Conservation (phyloP, 495 filamentous ascomycete species). For the Lichenothelia convexa region DNA sequence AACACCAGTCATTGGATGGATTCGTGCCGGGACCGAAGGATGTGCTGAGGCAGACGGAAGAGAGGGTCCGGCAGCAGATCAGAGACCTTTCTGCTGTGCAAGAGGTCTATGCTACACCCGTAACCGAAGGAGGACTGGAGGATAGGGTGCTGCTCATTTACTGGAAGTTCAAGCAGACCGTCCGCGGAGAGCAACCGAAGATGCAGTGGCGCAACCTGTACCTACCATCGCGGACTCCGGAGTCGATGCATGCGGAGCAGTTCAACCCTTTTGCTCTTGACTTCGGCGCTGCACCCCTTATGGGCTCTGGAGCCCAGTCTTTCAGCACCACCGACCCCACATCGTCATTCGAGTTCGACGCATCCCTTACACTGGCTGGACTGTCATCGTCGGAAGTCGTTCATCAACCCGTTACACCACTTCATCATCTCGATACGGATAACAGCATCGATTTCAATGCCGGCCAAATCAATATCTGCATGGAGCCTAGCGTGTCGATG, state of each 20-base stretch:
- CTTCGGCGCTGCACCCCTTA: background rate
- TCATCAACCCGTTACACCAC: conserved; percentile 3
- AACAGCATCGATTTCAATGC: conserved; percentile 12
- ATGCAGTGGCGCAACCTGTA: background rate
- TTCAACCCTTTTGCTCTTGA: background rate
- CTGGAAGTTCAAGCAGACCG: background rate
- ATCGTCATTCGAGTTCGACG: background rate
- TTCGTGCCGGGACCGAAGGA: no score
- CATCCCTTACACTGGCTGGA: conserved; percentile 2
- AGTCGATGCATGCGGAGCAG: background rate
- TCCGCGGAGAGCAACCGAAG: background rate
- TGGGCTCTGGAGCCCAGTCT: no score
- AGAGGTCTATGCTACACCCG: conserved; percentile 3
- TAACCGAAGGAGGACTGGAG: background rate
- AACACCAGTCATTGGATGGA: background rate
- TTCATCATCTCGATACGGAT: conserved; percentile 1
- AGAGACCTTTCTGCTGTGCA: conserved; percentile 1
- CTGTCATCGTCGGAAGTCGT: conserved; percentile 4
- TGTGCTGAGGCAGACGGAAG: conserved; percentile 2
- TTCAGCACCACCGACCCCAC: background rate
- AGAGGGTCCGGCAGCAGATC: conserved; percentile 1
- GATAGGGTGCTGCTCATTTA: background rate
- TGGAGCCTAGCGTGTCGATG: conserved; percentile 9
- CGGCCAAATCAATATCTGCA: conserved; percentile 9
- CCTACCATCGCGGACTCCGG: background rate